phyloP scores from a whole-genome alignment of 768 basidiomycete genomes.

The Mycena sanguinolenta region DNA sequence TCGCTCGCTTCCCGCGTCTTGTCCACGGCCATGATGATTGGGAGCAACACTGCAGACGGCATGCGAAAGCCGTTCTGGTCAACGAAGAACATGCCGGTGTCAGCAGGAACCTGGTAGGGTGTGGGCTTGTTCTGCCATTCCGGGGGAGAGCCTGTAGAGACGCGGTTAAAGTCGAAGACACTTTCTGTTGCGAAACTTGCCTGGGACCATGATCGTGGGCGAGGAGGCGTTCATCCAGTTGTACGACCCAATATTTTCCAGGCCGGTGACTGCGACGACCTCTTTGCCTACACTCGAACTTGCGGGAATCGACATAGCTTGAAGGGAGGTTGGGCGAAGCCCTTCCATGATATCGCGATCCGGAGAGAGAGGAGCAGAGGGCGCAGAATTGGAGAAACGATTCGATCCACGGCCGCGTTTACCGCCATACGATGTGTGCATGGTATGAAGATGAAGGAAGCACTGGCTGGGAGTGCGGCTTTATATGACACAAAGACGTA shows the following conservation, averaged over 20 bases:
- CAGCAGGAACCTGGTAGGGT: conserved; percentile 69
- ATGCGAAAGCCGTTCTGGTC: conserved; percentile 73
- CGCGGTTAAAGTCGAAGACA: conserved; percentile 26
- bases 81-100: conserved; percentile 61
- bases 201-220: conserved; percentile 68
- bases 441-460: neutral
- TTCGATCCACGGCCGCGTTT: conserved; percentile 19
- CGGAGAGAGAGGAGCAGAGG: conserved; percentile 41
- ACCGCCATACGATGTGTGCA: neutral
- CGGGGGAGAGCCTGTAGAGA: conserved; percentile 68
- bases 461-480: neutral
- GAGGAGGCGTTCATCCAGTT: conserved; percentile 59
- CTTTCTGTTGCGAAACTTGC: conserved; percentile 51
- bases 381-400: conserved; percentile 28
- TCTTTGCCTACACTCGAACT: conserved; percentile 42
- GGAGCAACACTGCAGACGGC: conserved; percentile 52
- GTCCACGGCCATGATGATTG: conserved; percentile 64
- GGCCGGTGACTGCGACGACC: conserved; percentile 53
- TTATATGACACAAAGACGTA: neutral
- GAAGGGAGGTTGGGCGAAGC: conserved; percentile 43
- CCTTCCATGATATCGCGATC: conserved; percentile 55
- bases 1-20: conserved; percentile 38
- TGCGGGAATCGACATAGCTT: conserved; percentile 43
- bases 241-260: conserved; percentile 64
- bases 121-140: conserved; percentile 63